Evolutionary conservation across 441 rosid species (phyloP), one percentile per base, ranked within the genome.

Genomic region (Syzygium syzygioides): DNA sequence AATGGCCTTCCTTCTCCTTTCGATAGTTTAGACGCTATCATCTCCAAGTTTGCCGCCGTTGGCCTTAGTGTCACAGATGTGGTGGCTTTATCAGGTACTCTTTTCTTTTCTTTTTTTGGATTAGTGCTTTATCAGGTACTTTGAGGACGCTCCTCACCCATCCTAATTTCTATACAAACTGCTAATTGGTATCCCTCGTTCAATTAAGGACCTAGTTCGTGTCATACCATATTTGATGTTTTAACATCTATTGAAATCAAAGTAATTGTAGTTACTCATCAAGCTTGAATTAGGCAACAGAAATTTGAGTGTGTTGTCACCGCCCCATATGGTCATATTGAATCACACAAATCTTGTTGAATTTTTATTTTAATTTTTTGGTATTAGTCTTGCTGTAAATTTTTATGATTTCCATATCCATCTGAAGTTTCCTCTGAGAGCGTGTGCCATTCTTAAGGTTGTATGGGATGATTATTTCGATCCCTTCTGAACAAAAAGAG

Each of bases 11-110:
- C 94, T 68, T 54, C 91, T 55, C 94, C 94, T 79, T 64, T 87
- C 48, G 93, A 90, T 68, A 45, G 32, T 34, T 86, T 93, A 11
- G 90, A 85, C 87, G 50, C 50, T 12, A 91, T 93, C 55, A 90
- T 79, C 71, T 25, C 85, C 57, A 93, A 93, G 90, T 93, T 92
- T 83, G 88, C 48, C 20, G 83, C 86, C 60, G 92, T 91, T 13
- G 94, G 94, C 53, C 90, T 93, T 25, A 85, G 90, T 86, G 59
- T 88, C 87, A 90, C 90, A 23, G 94, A 93, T 85, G 93, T 90
- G 9, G 93, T 92, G 14, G 89, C 93, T 28, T 87, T 93, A 76
- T 90, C 93, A 88, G 93, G 94, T 91, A 88, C 53, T 12, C 50
- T 71, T 45, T 76, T 41, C 83, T 26, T 18, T 8, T 48, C 32